Conservation (phyloP, 169 alveolate species). For the Cryptosporidium sp. region DNA sequence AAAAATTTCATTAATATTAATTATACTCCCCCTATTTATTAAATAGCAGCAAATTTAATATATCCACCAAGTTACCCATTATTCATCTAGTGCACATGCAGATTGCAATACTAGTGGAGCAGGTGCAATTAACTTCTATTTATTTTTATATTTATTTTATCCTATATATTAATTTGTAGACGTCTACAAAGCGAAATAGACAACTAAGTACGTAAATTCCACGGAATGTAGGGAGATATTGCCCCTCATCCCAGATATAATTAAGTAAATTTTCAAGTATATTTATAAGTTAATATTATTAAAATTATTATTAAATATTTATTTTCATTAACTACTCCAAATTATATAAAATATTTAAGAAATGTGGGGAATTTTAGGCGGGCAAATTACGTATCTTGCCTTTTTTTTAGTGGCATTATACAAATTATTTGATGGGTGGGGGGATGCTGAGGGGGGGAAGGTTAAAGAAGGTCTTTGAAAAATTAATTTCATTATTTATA, state of each 20-base stretch:
- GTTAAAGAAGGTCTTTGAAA: not conserved
- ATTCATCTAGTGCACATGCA: constrained; percentile 76
- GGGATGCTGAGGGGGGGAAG: not conserved
- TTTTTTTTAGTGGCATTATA: not conserved
- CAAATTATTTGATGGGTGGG: not conserved
- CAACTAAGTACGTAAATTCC: constrained; percentile 55
- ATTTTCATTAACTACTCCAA: not conserved
- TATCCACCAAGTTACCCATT: constrained; percentile 76
- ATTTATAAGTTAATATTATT: not conserved
- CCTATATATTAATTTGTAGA: constrained; percentile 21
- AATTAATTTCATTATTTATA: too few species aligned
- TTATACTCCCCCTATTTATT: constrained; percentile 29
- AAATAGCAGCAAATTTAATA: constrained; percentile 31
- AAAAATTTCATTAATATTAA: constrained; percentile 12
- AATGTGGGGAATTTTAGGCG: constrained; percentile 66
- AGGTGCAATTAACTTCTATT: constrained; percentile 56
- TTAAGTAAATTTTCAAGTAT: not conserved
- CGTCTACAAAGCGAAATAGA: constrained; percentile 71
- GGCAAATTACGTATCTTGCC: not conserved
- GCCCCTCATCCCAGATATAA: constrained; percentile 44
- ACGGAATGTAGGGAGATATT: constrained; percentile 56
- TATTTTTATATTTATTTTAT: constrained; percentile 5
- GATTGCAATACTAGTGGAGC: constrained; percentile 74
- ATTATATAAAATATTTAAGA: not conserved
- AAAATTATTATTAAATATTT: not conserved